Conservation (phyloP, 2,329 filamentous ascomycete genomes). For the Penicillium sp. region DNA sequence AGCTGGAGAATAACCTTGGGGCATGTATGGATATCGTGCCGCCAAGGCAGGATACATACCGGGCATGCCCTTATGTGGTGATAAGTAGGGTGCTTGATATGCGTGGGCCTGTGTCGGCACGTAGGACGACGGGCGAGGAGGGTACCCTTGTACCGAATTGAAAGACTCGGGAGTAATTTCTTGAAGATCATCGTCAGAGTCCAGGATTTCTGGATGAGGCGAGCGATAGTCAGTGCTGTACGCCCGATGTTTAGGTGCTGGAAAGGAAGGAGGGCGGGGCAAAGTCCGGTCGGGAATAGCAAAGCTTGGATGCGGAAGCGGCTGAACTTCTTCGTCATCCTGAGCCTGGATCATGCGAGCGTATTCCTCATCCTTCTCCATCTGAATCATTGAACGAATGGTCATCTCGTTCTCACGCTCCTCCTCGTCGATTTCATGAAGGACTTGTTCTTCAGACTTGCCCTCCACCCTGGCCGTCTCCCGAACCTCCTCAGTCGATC, state of each 20-base stretch:
- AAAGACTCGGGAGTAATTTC: slow-evolving; percentile 20
- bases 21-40: neutral
- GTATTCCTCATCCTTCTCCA: slow-evolving; percentile 36
- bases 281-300: neutral
- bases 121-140: neutral
- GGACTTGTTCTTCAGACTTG: slow-evolving; percentile 1
- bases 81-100: neutral
- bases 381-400: slow-evolving; percentile 11
- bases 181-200: slow-evolving; percentile 26
- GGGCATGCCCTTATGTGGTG: neutral
- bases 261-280: neutral
- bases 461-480: neutral
- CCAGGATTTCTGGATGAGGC: neutral
- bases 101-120: neutral
- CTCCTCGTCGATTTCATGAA: slow-evolving; percentile 31
- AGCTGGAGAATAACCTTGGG: neutral
- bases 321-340: slow-evolving; percentile 1
- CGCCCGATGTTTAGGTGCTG: neutral
- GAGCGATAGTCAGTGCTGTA: neutral
- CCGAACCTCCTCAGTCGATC: slow-evolving; percentile 3
- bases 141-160: neutral
- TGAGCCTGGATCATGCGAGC: slow-evolving; percentile 39
- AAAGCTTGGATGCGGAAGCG: neutral
- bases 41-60: neutral
- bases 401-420: slow-evolving; percentile 18